These are phyloP conservation scores for Rhizoclosmatium sp. DNA, from an alignment of 192 early-diverging fungal genomes.

Conservation along the genomic window DNA sequence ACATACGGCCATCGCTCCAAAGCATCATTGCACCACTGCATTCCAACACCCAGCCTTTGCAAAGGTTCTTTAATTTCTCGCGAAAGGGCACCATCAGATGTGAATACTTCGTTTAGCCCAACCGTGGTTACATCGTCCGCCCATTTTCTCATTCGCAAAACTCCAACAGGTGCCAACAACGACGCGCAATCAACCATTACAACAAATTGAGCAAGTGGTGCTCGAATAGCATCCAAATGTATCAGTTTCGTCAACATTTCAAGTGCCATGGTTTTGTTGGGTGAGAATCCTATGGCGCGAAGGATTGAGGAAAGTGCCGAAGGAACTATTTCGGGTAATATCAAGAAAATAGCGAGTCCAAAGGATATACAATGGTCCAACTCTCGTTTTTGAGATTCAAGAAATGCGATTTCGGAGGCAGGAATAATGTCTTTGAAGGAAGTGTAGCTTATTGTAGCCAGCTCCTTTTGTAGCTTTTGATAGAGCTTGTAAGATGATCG, in stretches of 20 bases:
- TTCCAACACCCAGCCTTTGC: not conserved
- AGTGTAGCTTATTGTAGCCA: not conserved
- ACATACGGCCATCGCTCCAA: constrained; percentile 30
- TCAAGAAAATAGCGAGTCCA: constrained; percentile 22
- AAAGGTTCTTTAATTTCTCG: not conserved
- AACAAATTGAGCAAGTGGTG: constrained; percentile 17
- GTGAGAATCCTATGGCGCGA: constrained; percentile 15
- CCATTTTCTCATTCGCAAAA: constrained; percentile 25
- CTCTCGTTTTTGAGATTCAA: not conserved
- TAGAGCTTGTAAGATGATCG: constrained; percentile 20
- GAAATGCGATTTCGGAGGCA: not conserved
- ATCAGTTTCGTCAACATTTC: not conserved
- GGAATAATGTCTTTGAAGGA: not conserved
- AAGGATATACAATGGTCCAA: constrained; percentile 22
- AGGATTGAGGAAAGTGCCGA: constrained; percentile 3
- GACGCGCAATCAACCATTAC: constrained; percentile 5
- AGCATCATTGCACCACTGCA: not conserved
- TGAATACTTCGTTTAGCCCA: constrained; percentile 3
- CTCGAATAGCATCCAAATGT: constrained; percentile 1
- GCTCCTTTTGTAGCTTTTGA: constrained; percentile 15
- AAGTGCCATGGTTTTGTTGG: not conserved
- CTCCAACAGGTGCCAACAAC: constrained; percentile 15
- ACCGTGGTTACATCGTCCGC: not conserved
- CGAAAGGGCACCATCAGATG: not conserved
- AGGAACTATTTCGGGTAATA: constrained; percentile 22